Percentiles rank a stretch among this genome's conserved stretches.
Conservation (phyloP, 192 early-diverging fungal genomes). For the Tieghemiomyces parasiticus region DNA sequence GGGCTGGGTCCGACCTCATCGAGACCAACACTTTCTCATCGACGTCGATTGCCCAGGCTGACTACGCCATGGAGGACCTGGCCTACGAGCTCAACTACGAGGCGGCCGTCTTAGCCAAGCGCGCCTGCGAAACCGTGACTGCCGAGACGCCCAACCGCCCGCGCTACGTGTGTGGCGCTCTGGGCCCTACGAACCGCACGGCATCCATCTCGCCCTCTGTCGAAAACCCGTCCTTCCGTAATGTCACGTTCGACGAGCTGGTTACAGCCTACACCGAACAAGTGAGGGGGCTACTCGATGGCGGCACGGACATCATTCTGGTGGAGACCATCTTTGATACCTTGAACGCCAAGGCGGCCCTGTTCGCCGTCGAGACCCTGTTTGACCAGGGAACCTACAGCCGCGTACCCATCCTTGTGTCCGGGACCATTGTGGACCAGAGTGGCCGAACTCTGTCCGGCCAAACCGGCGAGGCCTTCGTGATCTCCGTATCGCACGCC, state of each 20-base stretch:
- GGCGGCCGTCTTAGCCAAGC: constrained; percentile 68
- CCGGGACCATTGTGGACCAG: constrained; percentile 94
- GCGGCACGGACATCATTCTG: constrained; percentile 81
- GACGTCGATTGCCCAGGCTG: constrained; percentile 83
- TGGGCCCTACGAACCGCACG: constrained; percentile 91
- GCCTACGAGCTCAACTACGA: constrained; percentile 91
- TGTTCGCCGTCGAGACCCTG: constrained; percentile 79
- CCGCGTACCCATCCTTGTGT: constrained; percentile 55
- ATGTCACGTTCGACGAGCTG: constrained; percentile 89
- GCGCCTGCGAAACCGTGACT: constrained; percentile 69
- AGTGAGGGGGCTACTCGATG: constrained; percentile 79
- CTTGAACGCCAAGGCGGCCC: constrained; percentile 89
- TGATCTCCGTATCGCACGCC: constrained; percentile 62
- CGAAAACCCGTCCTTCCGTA: constrained; percentile 88
- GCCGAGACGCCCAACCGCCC: constrained; percentile 57
- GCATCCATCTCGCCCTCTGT: constrained; percentile 94
- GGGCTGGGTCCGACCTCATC: constrained; percentile 83
- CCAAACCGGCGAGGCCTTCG: constrained; percentile 94
- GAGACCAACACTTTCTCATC: constrained; percentile 96
- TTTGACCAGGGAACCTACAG: constrained; percentile 68
- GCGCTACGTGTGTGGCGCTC: constrained; percentile 79
- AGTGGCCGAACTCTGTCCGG: constrained; percentile 91
- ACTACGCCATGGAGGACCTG: constrained; percentile 71
- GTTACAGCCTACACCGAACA: constrained; percentile 87
- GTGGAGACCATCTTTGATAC: constrained; percentile 98